phyloP scores from a whole-genome alignment of 768 basidiomycete species.

The Russula abietina region DNA sequence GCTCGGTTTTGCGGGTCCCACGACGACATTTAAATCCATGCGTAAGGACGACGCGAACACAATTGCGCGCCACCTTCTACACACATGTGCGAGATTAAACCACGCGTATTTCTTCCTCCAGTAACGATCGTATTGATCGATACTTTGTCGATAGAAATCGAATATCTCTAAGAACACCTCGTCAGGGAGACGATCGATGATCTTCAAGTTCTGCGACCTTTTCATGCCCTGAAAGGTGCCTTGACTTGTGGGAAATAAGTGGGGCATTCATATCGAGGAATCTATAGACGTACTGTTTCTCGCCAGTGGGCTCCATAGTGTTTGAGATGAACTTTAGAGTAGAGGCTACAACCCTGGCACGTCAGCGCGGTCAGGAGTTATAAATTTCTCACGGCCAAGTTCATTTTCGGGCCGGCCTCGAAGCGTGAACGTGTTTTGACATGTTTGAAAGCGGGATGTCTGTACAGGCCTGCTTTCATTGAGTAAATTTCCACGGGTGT shows the following conservation, averaged over 20 bases:
- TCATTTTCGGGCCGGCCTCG: too few relatives aligned
- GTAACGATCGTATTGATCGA: not conserved
- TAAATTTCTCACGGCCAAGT: too few relatives aligned
- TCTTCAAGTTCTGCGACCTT: too few relatives aligned
- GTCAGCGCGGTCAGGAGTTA: too few relatives aligned
- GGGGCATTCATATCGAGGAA: not conserved
- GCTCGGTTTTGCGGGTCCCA: not conserved
- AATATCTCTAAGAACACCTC: not conserved
- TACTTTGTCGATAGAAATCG: not conserved
- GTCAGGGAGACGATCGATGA: not conserved
- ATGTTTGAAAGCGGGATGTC: too few relatives aligned
- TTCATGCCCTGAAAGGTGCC: too few relatives aligned
- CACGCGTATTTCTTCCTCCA: constrained; percentile 23
- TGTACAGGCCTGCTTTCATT: too few relatives aligned
- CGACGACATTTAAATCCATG: not conserved
- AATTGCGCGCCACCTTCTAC: not conserved
- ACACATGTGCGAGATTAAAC: constrained; percentile 9
- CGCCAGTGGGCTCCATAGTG: too few relatives aligned
- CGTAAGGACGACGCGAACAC: not conserved
- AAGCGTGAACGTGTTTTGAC: too few relatives aligned
- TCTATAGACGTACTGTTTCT: not conserved
- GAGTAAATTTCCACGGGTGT: too few relatives aligned
- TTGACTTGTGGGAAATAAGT: not conserved
- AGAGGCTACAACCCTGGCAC: too few relatives aligned
- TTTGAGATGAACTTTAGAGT: too few relatives aligned